Evolutionary conservation across 768 basidiomycete genomes (phyloP).

Genomic region (Chlorophyllum brunneum): DNA sequence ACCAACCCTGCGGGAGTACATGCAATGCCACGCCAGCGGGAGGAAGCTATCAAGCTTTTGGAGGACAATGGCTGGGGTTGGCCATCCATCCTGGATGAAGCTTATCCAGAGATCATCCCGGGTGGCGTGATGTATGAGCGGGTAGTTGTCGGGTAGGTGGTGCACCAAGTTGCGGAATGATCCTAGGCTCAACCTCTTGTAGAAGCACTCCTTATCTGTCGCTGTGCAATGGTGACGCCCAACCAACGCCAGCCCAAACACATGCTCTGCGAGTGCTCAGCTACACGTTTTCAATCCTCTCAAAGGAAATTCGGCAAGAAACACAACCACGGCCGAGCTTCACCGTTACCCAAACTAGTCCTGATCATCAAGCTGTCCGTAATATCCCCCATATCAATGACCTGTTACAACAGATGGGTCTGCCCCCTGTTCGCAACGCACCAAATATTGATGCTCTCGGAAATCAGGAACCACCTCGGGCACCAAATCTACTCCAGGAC

Average conservation of each 20-base stretch:
- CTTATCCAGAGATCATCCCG: slow-evolving; percentile 35
- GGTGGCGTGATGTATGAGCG: slow-evolving; percentile 41
- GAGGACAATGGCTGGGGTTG: slow-evolving; percentile 42
- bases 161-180: not conserved
- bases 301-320: slow-evolving; percentile 24
- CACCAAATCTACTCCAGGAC: slow-evolving; percentile 43
- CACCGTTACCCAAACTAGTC: slow-evolving; percentile 18
- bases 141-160: slow-evolving; percentile 35
- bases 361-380: slow-evolving; percentile 26
- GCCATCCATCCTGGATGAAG: slow-evolving; percentile 46
- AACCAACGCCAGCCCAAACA: slow-evolving; percentile 54
- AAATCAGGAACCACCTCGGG: slow-evolving; percentile 25
- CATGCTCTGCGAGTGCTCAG: slow-evolving; percentile 66
- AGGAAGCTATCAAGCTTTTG: slow-evolving; percentile 29
- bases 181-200: slow-evolving; percentile 13
- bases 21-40: slow-evolving; percentile 18
- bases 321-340: slow-evolving; percentile 11
- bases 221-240: slow-evolving; percentile 38
- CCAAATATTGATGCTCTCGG: slow-evolving; percentile 28
- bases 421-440: slow-evolving; percentile 44
- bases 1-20: slow-evolving; percentile 15
- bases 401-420: slow-evolving; percentile 61
- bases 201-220: slow-evolving; percentile 55
- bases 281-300: slow-evolving; percentile 49
- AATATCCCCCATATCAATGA: slow-evolving; percentile 53